Evolutionary conservation across 1,139 yeast species (phyloP), one percentile per base, ranked within the genome.

Genomic region (Hemisphaericaspora xylofermentans): DNA sequence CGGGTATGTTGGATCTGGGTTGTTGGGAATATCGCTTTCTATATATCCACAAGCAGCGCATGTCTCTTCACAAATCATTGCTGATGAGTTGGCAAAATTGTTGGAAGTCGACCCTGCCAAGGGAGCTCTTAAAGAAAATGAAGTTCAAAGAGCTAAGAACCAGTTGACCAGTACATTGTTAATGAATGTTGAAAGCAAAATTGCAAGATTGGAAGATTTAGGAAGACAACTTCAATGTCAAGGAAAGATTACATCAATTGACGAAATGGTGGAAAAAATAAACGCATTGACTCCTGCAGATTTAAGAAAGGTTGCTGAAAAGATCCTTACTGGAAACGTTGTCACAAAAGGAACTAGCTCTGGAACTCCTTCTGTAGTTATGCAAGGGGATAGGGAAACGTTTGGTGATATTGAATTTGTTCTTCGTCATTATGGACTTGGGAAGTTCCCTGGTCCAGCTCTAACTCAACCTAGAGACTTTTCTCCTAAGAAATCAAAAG

Each of bases 211-310:
- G 41, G 98, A 93, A 63, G 98, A 93, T 57, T 74, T 91, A 63
- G 98, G 98, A 10, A 80, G 98, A 61, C 98, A 93, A 63, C 80
- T 93, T 24, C 95, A 88, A 63, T 80, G 88, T 42, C 89, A 86
- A 57, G 89, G 88, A 34, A 76, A 76, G 52, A 76, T 87, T 51
- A 77, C 93, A n/a, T 80, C 88, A 12, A 84, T 89, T 7, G 71
- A 74, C 32, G 96, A 89, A 54, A 89, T 93, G 96, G 84, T 93
- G 43, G 69, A 66, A 9, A 82, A 82, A 54, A 89, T 93, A 46
- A 88, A 84, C 46, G 60, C 63, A 7, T 73, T 93, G 47, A 76
- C 87, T 0, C 75, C 82, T 3, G 64, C 66, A 3, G 96, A 91
- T 58, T 73, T 93, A 39, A 76, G 78, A 45, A 67, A 79, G 7